Percentiles rank a stretch among this genome's conserved stretches.
Conservation (phyloP, 1,139 yeast species). For the Protomyces inundatus region DNA sequence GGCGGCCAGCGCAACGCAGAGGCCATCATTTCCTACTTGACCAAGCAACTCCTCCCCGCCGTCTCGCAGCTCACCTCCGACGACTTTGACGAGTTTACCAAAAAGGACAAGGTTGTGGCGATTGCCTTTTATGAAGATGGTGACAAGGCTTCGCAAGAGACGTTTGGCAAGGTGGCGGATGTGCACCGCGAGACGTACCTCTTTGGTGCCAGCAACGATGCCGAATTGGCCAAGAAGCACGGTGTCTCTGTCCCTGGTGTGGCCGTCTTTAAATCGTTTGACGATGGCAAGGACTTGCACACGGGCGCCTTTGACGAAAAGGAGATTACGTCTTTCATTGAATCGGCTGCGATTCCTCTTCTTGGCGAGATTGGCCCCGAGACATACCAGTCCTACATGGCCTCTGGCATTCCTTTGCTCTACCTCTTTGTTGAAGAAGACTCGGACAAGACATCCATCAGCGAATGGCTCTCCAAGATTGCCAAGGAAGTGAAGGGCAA, state of each 20-base stretch:
- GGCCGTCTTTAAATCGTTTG: constrained; percentile 46
- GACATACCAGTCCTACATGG: constrained; percentile 71
- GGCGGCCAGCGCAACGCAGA: constrained; percentile 79
- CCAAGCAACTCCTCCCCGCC: constrained; percentile 76
- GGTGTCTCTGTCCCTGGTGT: constrained; percentile 48
- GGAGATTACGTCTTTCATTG: constrained; percentile 52
- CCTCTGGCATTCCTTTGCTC: constrained; percentile 69
- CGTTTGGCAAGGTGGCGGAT: constrained; percentile 54
- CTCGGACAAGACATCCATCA: constrained; percentile 59
- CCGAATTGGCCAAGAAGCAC: constrained; percentile 46
- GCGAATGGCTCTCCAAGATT: constrained; percentile 51
- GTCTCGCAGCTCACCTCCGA: constrained; percentile 54
- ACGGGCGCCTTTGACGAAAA: constrained; percentile 41
- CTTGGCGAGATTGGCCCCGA: constrained; percentile 87
- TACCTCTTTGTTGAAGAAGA: constrained; percentile 74
- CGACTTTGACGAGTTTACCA: constrained; percentile 47
- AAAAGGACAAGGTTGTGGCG: constrained; percentile 52
- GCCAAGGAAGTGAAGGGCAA: constrained; percentile 76
- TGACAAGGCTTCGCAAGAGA: constrained; percentile 43
- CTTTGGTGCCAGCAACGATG: constrained; percentile 55
- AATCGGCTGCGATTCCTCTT: constrained; percentile 70
- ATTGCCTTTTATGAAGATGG: constrained; percentile 45
- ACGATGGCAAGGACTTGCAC: constrained; percentile 45
- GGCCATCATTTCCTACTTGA: constrained; percentile 72
- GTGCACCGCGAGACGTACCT: constrained; percentile 55